Base-by-base conservation (phyloP, 805 yeast species). In the Starmerella apis region DNA sequence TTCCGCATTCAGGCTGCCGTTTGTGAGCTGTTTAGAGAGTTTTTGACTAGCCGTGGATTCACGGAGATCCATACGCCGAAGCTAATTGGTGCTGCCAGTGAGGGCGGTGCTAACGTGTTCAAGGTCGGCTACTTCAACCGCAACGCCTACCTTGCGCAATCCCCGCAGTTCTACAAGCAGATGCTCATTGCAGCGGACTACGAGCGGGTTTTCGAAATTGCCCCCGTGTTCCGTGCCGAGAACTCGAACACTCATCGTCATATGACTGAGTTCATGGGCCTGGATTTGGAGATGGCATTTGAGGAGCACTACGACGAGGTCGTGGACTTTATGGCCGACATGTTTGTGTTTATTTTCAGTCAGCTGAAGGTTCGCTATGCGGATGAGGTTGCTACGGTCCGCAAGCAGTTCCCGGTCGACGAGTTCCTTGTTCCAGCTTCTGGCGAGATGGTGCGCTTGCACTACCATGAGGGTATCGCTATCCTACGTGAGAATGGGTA, bases 241-340 rank as follows among this genome's bases (percentile, higher is more conserved):
- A 90, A 92, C 76, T 90, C 97, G 55, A 88, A 92, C 74, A 90
- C 98, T 19, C 97, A 92, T 70, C 88, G 99, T 73, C 99, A 92
- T 71, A 82, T 92, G 95, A 92, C 99, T 50, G 99, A 92, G 71
- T 92, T 92, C 68, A 84, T 83, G 55, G 99, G 99, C 52, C 80
- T 94, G 62, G 99, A 92, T 75, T 71, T 92, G 71, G 99, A 92
- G 71, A 87, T 92, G 95, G 85, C 96, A 10, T 84, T 92, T 65
- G 97, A 92, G 72, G 96, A 88, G 72, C 96, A 92, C 71, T 92
- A 92, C 68, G 94, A 92, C 65, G 99, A 92, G 73, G 94, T 81
- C 41, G 60, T 79, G 47, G 81, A 79, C 56, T 62, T 73, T 9
- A 67, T 79, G 59, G 71, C 73, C 49, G 88, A 82, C 52, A 73